These are phyloP conservation scores for Lactarius deliciosus DNA, from an alignment of 768 basidiomycete species.

Conservation along the genomic window DNA sequence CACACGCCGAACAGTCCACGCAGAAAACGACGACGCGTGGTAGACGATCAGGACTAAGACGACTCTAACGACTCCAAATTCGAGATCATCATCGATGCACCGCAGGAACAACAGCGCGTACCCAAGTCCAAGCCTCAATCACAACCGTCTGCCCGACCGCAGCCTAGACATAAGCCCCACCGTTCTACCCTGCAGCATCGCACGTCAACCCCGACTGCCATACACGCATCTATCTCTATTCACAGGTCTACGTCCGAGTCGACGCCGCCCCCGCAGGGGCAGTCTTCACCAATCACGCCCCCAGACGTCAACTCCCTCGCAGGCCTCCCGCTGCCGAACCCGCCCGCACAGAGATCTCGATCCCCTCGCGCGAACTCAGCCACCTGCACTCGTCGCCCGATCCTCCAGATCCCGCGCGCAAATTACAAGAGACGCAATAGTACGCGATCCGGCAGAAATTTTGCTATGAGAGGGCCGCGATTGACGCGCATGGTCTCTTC, in stretches of 20 bases:
- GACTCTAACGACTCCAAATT: background rate
- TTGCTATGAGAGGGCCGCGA: constrained; percentile 12
- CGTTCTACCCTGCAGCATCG: background rate
- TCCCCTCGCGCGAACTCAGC: too few relatives aligned
- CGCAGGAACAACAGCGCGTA: background rate
- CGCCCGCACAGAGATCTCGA: too few relatives aligned
- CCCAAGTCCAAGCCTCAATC: constrained; percentile 1
- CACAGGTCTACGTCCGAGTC: background rate
- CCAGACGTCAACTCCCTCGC: background rate
- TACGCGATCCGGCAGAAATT: too few relatives aligned
- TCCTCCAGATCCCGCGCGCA: too few relatives aligned
- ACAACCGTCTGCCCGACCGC: background rate
- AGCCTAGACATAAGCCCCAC: background rate
- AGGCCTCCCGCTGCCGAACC: constrained; percentile 14
- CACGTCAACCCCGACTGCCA: background rate
- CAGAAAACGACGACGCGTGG: constrained; percentile 8
- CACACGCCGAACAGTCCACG: background rate
- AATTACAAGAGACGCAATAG: too few relatives aligned
- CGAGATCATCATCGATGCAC: background rate
- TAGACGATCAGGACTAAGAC: background rate
- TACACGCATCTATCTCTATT: background rate
- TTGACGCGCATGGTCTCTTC: constrained; percentile 26
- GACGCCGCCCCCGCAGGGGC: background rate
- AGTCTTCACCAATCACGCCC: background rate
- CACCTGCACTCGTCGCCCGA: background rate